Evolutionary conservation across 2,329 filamentous ascomycete genomes (phyloP), one percentile per base, ranked within the genome.

Genomic region (Byssochlamys sp.): DNA sequence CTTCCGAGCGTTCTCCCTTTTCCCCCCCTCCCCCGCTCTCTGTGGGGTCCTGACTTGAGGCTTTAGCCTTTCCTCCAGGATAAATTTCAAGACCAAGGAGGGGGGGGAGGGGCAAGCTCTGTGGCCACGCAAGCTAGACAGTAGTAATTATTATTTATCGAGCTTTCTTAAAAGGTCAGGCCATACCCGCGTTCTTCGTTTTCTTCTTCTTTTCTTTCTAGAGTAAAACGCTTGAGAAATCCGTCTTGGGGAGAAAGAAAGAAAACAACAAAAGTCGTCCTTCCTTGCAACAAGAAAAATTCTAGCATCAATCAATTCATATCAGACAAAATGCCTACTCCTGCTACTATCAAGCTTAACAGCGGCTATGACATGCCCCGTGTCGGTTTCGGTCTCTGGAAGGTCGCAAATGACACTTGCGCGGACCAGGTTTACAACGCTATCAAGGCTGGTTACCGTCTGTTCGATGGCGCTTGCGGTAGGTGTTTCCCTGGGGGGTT

Each of bases 351-450:
- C 57, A 68, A 65, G 59, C 61, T 69, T 31, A 68, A 58, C 59
- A 67, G 60, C 56, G 67, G 67, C 57, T 65, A 59, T 52, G 65
- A 69, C 7, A 61, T 77, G 75, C 75, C 75, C 60, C 61, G 74
- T 52, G 74, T 76, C 58, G 75, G 75, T 52, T 76, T 75, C 56
- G 75, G 76, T 59, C 81, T 92, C 64, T 94, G 89, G 89, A 94
- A 94, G 78, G 87, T 94, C 63, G 84, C 84, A 72, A 88, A 87
- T 64, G 81, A 83, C 56, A 85, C 83, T 57, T 85, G 83, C 69
- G 84, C 89, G 66, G 88, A 92, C 66, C 84, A 83, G 60, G 85
- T 92, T 65, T 92, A 92, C 80, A 86, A 91, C 61, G 80, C 79
- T 61, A 84, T 84, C 69, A 83, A 84, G 71, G 75, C 78, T 28